A percentile compares a stretch with the other conserved stretches of the same genome.
Evolutionary conservation across 306 rosid species (phyloP).

Genomic region (Cicer arietinum): DNA sequence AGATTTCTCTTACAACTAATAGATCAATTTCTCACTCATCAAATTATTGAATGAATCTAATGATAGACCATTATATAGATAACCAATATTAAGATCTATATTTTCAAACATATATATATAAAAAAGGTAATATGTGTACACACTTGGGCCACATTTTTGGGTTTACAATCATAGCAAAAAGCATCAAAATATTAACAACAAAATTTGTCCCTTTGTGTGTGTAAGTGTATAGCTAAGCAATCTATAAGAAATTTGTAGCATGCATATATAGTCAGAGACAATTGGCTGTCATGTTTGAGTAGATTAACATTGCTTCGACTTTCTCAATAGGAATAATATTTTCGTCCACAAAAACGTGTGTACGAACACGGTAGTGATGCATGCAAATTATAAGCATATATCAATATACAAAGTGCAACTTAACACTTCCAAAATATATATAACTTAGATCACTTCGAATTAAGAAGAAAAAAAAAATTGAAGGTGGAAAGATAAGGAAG

Average conservation of each 20-base stretch:
- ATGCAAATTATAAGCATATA: not conserved
- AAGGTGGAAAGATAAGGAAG: slow-evolving; percentile 2
- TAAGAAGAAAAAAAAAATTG: slow-evolving; percentile 2
- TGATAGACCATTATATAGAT: too few relatives aligned
- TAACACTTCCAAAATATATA: not conserved
- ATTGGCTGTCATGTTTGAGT: slow-evolving; percentile 44
- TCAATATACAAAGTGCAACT: slow-evolving; percentile 20
- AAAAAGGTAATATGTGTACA: slow-evolving; percentile 46
- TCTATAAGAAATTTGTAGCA: not conserved
- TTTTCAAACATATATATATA: too few relatives aligned
- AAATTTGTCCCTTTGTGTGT: slow-evolving; percentile 32
- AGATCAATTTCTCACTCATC: too few relatives aligned
- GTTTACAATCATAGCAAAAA: slow-evolving; percentile 40
- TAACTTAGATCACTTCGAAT: not conserved
- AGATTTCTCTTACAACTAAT: too few relatives aligned
- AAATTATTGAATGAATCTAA: too few relatives aligned
- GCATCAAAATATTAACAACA: slow-evolving; percentile 42
- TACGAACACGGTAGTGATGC: slow-evolving; percentile 46
- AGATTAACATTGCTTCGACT: slow-evolving; percentile 38
- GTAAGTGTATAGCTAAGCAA: slow-evolving; percentile 31
- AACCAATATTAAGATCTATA: too few relatives aligned
- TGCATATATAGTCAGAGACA: slow-evolving; percentile 36
- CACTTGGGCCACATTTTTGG: slow-evolving; percentile 49
- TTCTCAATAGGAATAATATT: not conserved
- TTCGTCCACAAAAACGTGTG: slow-evolving; percentile 50